phyloP scores from a whole-genome alignment of 2,329 filamentous ascomycete genomes.

The Sporothrix mexicana region DNA sequence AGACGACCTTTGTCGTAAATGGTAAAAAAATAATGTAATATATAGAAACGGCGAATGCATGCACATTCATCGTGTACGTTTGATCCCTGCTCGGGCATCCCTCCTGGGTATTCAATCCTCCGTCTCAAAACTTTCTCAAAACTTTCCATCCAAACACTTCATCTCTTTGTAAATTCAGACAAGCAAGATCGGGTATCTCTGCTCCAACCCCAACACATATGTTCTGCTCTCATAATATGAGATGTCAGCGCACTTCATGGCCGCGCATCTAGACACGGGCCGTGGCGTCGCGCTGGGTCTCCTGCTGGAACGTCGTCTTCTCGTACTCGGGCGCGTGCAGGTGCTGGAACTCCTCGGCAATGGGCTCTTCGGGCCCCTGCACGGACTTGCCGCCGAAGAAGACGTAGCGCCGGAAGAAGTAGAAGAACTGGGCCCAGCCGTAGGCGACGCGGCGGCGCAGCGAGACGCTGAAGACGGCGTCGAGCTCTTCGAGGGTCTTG shows the following conservation, averaged over 20 bases:
- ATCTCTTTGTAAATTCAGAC: background rate
- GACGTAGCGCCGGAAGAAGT: slow-evolving; percentile 38
- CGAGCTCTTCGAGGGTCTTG: slow-evolving; percentile 49
- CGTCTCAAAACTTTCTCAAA: too few species aligned
- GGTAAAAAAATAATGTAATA: too few species aligned
- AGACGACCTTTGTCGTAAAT: too few species aligned
- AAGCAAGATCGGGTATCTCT: slow-evolving; percentile 3
- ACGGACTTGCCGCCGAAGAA: slow-evolving; percentile 30
- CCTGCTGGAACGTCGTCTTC: slow-evolving; percentile 10
- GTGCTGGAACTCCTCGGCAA: slow-evolving; percentile 31
- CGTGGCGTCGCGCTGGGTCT: slow-evolving; percentile 31
- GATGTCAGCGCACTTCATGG: too few species aligned
- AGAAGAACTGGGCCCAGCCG: slow-evolving; percentile 37
- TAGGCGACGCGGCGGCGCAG: slow-evolving; percentile 38
- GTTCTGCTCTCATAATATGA: too few species aligned
- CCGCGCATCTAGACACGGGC: slow-evolving; percentile 27
- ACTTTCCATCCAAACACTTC: background rate
- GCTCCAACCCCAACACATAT: background rate
- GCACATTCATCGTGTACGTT: too few species aligned
- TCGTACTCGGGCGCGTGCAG: background rate
- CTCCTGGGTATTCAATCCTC: background rate
- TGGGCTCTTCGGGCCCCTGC: slow-evolving; percentile 28
- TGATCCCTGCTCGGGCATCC: too few species aligned
- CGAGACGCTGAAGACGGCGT: slow-evolving; percentile 46
- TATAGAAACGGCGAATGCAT: too few species aligned